phyloP scores from a whole-genome alignment of 345 rosid species.

The Eucalyptus sp. region DNA sequence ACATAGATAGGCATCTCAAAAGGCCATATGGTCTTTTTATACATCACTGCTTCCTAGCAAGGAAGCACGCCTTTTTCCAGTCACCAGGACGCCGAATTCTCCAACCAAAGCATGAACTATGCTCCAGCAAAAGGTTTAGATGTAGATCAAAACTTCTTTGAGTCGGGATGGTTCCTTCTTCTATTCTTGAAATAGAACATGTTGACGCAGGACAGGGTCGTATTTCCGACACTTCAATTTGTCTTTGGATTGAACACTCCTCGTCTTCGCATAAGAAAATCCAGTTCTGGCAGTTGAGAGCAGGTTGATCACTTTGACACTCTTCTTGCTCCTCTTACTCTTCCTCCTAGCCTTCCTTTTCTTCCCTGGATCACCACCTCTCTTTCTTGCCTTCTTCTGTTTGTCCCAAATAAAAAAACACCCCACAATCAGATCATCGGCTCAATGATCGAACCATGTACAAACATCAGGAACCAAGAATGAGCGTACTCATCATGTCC shows the following conservation, averaged over 20 bases:
- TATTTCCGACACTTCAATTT: slow-evolving; percentile 15
- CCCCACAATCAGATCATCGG: neutral
- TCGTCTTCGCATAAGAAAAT: slow-evolving; percentile 10
- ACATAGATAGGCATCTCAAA: neutral
- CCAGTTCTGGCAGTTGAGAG: slow-evolving; percentile 9
- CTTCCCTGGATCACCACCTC: slow-evolving; percentile 10
- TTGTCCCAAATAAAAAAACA: neutral
- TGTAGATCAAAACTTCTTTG: neutral
- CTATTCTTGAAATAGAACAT: slow-evolving; percentile 4
- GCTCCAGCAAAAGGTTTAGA: neutral
- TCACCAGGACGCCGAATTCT: neutral
- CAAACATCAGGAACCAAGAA: neutral
- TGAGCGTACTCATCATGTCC: neutral
- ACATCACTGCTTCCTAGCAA: neutral
- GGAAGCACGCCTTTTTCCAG: neutral
- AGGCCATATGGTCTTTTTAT: neutral
- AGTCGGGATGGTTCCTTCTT: neutral
- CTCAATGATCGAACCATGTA: too few species aligned
- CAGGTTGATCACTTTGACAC: slow-evolving; percentile 1
- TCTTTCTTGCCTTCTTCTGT: slow-evolving; percentile 13
- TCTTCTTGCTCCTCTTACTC: slow-evolving; percentile 5
- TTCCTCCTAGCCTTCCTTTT: slow-evolving; percentile 16
- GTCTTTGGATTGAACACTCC: slow-evolving; percentile 1
- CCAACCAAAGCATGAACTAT: neutral
- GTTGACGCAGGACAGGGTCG: slow-evolving; percentile 4